Conservation (phyloP, 305 asterid genomes). For the Fraxinus albicans region DNA sequence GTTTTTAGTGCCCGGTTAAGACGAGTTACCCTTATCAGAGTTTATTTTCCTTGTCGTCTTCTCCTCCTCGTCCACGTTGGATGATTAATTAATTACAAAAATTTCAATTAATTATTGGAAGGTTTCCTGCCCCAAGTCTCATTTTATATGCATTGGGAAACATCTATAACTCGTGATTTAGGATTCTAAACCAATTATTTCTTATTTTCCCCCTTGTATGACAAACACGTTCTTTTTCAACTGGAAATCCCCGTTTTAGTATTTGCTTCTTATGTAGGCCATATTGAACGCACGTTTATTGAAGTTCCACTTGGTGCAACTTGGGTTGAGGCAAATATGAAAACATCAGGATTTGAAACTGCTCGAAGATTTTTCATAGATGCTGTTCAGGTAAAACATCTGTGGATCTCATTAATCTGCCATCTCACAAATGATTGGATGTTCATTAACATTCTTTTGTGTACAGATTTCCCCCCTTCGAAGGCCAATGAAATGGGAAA, state of each 20-base stretch:
- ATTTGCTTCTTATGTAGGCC: slow-evolving; percentile 50
- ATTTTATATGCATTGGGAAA: slow-evolving; percentile 11
- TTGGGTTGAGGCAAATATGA: slow-evolving; percentile 93
- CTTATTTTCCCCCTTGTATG: not conserved
- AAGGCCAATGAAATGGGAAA: slow-evolving; percentile 96
- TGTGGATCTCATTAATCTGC: slow-evolving; percentile 8
- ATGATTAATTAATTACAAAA: not conserved
- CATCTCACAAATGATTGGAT: slow-evolving; percentile 17
- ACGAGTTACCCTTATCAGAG: not conserved
- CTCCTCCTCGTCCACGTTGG: not conserved
- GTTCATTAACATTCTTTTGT: slow-evolving; percentile 37
- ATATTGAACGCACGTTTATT: slow-evolving; percentile 79
- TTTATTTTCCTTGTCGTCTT: not conserved
- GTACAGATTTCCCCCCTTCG: slow-evolving; percentile 75
- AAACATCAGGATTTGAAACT: slow-evolving; percentile 78
- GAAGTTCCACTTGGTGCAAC: slow-evolving; percentile 96
- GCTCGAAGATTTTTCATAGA: slow-evolving; percentile 86
- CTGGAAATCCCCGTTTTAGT: slow-evolving; percentile 23
- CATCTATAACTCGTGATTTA: not conserved
- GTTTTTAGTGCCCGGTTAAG: not conserved
- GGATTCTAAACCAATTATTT: slow-evolving; percentile 15
- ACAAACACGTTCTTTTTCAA: slow-evolving; percentile 3
- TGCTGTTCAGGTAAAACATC: slow-evolving; percentile 76
- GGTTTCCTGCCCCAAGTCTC: not conserved
- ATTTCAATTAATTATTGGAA: not conserved